Evolutionary conservation across 2,329 filamentous ascomycete genomes (phyloP).

Genomic region (Beauveria pseudobassiana): DNA sequence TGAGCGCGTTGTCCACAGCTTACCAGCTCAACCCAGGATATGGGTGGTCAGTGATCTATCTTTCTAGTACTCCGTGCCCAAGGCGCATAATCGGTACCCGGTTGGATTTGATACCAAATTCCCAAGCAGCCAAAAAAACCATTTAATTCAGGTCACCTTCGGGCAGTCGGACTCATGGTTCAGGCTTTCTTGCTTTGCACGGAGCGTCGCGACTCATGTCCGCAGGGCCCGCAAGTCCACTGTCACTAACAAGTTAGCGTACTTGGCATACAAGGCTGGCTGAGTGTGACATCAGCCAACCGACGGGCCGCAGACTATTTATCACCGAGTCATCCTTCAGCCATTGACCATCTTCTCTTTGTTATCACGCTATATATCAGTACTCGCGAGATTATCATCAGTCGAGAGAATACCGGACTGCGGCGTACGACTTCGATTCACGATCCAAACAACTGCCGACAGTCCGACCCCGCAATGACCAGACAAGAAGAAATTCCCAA

Average conservation of each 20-base stretch:
- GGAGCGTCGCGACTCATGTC: conserved; percentile 4
- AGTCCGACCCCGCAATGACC: not conserved
- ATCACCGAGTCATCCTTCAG: not conserved
- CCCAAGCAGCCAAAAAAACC: too few relatives aligned
- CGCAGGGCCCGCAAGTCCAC: conserved; percentile 4
- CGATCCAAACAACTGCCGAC: not conserved
- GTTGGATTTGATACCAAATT: not conserved
- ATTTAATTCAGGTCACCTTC: not conserved
- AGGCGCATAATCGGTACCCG: too few relatives aligned
- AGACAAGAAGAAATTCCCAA: not conserved
- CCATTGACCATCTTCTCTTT: not conserved
- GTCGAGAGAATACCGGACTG: too few relatives aligned
- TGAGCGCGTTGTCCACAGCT: not conserved
- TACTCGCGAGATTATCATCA: not conserved
- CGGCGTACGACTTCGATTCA: not conserved
- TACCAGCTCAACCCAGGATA: too few relatives aligned
- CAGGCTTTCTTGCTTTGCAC: not conserved
- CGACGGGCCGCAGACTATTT: not conserved
- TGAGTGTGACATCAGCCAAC: conserved; percentile 18
- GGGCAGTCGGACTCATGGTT: not conserved
- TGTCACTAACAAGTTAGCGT: not conserved
- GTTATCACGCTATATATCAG: not conserved
- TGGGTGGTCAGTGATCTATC: too few relatives aligned
- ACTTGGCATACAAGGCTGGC: conserved; percentile 9
- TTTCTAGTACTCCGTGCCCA: too few relatives aligned